Percentiles rank a stretch among this genome's conserved stretches.
Conservation (phyloP, 305 asterid species). For the Fraxinus angustifolia region DNA sequence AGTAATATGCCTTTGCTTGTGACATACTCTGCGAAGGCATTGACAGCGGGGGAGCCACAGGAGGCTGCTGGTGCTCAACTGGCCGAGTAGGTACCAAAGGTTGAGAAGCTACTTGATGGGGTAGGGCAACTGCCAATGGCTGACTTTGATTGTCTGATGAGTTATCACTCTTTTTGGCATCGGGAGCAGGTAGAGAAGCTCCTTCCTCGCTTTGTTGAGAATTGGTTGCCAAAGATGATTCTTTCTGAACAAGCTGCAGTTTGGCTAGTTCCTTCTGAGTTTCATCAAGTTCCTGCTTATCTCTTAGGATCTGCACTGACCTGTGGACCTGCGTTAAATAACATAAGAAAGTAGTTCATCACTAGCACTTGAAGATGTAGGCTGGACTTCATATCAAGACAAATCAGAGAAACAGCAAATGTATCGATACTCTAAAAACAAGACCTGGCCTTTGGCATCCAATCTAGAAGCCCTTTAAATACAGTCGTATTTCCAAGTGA, state of each 20-base stretch:
- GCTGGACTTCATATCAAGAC: neutral
- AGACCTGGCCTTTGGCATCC: neutral
- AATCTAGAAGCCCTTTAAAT: neutral
- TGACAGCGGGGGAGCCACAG: slow-evolving; percentile 44
- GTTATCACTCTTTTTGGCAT: slow-evolving; percentile 44
- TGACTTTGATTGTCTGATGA: slow-evolving; percentile 46
- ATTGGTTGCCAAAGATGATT: slow-evolving; percentile 44
- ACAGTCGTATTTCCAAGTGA: neutral
- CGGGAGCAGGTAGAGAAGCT: slow-evolving; percentile 39
- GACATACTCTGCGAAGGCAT: slow-evolving; percentile 55
- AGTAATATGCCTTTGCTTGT: slow-evolving; percentile 54
- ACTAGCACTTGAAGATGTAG: neutral
- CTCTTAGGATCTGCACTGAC: slow-evolving; percentile 82
- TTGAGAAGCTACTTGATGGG: slow-evolving; percentile 43
- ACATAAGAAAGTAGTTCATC: neutral
- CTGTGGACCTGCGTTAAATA: slow-evolving; percentile 68
- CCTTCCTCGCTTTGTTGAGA: slow-evolving; percentile 53
- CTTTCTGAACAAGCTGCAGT: slow-evolving; percentile 75
- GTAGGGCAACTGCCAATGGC: slow-evolving; percentile 69
- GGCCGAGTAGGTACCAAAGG: neutral
- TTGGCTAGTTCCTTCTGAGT: slow-evolving; percentile 83
- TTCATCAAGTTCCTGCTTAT: slow-evolving; percentile 88
- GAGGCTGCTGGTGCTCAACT: neutral
- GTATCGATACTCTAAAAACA: neutral
- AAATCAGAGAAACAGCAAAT: neutral